phyloP scores from a whole-genome alignment of 2,329 filamentous ascomycete genomes.

The Corynespora cassiicola region DNA sequence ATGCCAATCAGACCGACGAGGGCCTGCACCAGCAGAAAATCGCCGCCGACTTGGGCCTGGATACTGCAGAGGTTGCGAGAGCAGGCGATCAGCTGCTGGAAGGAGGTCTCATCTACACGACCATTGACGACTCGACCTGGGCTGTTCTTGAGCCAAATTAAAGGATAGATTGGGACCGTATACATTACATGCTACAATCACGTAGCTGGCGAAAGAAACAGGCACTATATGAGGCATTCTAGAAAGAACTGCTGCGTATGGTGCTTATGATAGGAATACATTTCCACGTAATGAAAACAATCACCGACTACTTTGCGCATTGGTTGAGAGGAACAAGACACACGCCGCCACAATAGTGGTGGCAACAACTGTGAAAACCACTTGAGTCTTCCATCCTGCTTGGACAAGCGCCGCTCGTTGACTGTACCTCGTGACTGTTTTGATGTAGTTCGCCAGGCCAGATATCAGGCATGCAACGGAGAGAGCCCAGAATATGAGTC shows the following conservation, averaged over 20 bases:
- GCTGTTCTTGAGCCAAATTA: constrained; percentile 72
- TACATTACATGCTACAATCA: too few species aligned
- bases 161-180: too few species aligned
- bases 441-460: constrained; percentile 87
- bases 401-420: constrained; percentile 83
- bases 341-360: constrained; percentile 50
- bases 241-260: too few species aligned
- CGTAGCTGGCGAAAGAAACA: too few species aligned
- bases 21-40: constrained; percentile 84
- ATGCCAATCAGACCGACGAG: constrained; percentile 75
- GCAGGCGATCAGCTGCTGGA: constrained; percentile 83
- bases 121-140: constrained; percentile 92
- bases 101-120: constrained; percentile 82
- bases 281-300: constrained; percentile 6
- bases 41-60: constrained; percentile 68
- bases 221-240: too few species aligned
- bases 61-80: constrained; percentile 72
- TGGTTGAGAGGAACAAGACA: constrained; percentile 48
- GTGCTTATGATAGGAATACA: neutral
- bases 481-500: constrained; percentile 85
- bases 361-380: constrained; percentile 61
- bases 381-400: constrained; percentile 89
- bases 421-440: constrained; percentile 81
- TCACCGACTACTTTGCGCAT: constrained; percentile 33
- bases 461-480: constrained; percentile 76